These are phyloP conservation scores for Eimeria necatrix DNA, from an alignment of 169 alveolate genomes.

Conservation along the genomic window DNA sequence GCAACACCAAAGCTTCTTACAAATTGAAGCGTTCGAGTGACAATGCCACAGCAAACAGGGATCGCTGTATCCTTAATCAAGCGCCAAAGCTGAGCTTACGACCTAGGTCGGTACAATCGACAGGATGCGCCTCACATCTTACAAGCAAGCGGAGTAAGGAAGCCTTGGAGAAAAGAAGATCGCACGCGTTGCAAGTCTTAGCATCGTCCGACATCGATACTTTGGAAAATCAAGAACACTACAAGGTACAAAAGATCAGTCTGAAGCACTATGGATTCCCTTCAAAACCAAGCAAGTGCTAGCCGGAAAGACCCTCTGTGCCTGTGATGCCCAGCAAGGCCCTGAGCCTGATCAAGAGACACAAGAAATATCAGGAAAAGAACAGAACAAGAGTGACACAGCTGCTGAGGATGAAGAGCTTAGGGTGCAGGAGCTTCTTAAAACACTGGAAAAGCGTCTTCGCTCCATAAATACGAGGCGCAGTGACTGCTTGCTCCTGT, in stretches of 20 bases:
- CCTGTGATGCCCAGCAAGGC: slow-evolving; percentile 11
- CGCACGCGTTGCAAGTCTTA: too few relatives aligned
- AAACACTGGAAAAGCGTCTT: slow-evolving; percentile 37
- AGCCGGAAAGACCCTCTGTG: neutral
- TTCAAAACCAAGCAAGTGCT: neutral
- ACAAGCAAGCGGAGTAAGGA: too few relatives aligned
- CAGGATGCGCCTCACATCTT: neutral
- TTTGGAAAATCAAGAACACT: neutral
- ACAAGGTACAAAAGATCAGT: neutral
- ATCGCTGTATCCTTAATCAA: neutral
- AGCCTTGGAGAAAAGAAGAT: too few relatives aligned
- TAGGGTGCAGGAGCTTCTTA: neutral
- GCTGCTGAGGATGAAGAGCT: neutral
- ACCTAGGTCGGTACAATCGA: neutral
- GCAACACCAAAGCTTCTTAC: neutral
- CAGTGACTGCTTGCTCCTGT: neutral
- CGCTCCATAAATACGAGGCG: neutral
- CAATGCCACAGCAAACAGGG: neutral
- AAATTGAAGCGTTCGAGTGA: neutral
- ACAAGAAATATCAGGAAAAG: neutral
- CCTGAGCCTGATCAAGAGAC: too few relatives aligned
- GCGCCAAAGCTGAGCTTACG: neutral
- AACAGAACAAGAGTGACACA: neutral
- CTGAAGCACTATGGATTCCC: too few relatives aligned
- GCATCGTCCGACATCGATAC: neutral